Evolutionary conservation across 148 eudicot species (phyloP).

Genomic region (Vaccinium macrocarpon): DNA sequence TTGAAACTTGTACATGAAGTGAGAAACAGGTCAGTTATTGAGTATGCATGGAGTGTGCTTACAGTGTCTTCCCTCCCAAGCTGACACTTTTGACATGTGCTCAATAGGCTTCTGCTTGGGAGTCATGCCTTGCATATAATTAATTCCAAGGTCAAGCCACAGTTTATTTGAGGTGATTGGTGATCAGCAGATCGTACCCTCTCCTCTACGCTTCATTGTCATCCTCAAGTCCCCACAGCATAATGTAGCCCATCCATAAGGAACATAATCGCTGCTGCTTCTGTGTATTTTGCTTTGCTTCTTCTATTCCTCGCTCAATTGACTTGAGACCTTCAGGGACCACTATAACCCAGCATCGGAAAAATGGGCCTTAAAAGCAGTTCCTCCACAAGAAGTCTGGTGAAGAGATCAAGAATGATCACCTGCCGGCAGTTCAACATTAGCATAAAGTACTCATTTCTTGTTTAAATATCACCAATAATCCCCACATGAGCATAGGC

Average conservation of each 20-base stretch:
- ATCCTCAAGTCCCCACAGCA: neutral
- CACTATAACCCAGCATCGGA: conserved; percentile 1
- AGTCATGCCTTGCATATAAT: neutral
- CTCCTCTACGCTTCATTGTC: conserved; percentile 2
- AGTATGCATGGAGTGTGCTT: neutral
- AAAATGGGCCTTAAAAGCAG: neutral
- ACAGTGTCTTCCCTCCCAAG: neutral
- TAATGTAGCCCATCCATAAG: neutral
- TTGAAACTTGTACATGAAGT: neutral
- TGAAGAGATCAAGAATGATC: neutral
- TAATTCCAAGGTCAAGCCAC: neutral
- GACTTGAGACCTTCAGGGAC: neutral
- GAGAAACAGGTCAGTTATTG: neutral
- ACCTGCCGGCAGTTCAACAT: conserved; percentile 2
- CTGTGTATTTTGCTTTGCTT: neutral
- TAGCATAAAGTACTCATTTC: neutral
- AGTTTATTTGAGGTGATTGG: neutral
- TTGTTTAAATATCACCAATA: conserved; percentile 44
- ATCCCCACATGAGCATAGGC: conserved; percentile 67
- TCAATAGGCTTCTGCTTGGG: neutral
- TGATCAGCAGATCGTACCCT: neutral
- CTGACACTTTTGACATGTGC: neutral
- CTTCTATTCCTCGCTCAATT: neutral
- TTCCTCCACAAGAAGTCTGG: neutral
- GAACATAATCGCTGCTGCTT: neutral